phyloP scores from a whole-genome alignment of 345 rosid species.

The Carallia pectinifolia region DNA sequence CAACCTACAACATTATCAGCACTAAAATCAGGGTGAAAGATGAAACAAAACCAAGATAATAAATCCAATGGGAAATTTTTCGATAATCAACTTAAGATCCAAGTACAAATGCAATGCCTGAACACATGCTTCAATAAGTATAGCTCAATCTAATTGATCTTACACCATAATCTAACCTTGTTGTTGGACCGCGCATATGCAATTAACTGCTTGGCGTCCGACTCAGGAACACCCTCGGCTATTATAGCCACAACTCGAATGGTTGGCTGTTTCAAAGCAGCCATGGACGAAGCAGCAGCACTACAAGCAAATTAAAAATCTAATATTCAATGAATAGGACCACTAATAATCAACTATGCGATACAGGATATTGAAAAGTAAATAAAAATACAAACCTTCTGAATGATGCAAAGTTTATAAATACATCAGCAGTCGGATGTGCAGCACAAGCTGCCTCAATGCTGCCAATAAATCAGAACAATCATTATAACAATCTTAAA shows the following conservation, averaged over 20 bases:
- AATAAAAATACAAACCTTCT: conserved; percentile 53
- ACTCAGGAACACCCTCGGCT: conserved; percentile 99
- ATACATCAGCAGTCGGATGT: conserved; percentile 95
- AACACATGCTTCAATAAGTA: neutral
- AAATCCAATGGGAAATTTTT: neutral
- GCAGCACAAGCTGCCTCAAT: conserved; percentile 88
- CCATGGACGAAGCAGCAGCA: conserved; percentile 98
- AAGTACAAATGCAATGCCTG: neutral
- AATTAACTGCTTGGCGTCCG: conserved; percentile 88
- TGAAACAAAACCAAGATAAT: neutral
- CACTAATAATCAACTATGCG: conserved; percentile 11
- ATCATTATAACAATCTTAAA: conserved; percentile 1
- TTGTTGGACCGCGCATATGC: conserved; percentile 92
- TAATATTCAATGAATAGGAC: neutral
- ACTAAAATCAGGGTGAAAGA: conserved; percentile 10
- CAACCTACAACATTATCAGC: conserved; percentile 57
- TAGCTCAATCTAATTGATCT: neutral
- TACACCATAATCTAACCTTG: conserved; percentile 48
- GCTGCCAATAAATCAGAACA: conserved; percentile 44
- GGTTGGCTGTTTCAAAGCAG: conserved; percentile 95
- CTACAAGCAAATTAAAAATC: conserved; percentile 36
- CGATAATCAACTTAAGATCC: neutral
- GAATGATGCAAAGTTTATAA: conserved; percentile 90
- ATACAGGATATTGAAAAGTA: neutral
- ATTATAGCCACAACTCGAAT: conserved; percentile 90